Base-by-base conservation (phyloP, 148 eudicot genomes). In the Gaultheria prostrata region DNA sequence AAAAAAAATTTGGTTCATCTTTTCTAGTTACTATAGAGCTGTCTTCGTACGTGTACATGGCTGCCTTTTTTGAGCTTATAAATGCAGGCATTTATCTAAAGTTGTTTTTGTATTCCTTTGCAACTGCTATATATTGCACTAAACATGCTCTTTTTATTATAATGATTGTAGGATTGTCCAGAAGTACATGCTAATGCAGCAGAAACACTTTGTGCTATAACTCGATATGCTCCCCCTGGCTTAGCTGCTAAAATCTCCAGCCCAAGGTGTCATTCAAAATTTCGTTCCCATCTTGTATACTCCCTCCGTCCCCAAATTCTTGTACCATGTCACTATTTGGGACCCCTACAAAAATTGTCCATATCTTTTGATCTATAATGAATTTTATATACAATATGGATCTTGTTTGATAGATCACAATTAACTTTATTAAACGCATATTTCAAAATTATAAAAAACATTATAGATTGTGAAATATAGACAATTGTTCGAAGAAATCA, bases 111-210 rank as follows among this genome's bases (percentile, higher is more conserved):
- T 20, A 65, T 79, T 57, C 20, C 28, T 57, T 59, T 79, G 70
- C 82, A 79, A 21, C 51, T n/a, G 50, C 65, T 54, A 33, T 32
- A 78, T 54, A 9, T 54, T 54, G 7, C 33, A 78, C 70, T 56
- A 57, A 11, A 56, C 39, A 33, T 21, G 4, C 57, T 79, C 48
- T 9, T 79, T 79, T 65, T 12, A 43, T 6, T 2, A 49, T 28
- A 28, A 49, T 48, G 63, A 63, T 89, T 90, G 84, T 89, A 97
- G 99, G 97, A 94, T 90, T 94, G 88, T 77, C 95, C 97, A 72
- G 98, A 97, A 95, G 98, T 94, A 85, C 99, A 97, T 94, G 95
- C 96, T 39, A 94, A 97, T 89, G 96, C 93, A 33, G 98, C 99
- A 83, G 99, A 97, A 91, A 88, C 95, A 57, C 89, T 97, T 3